A percentile compares a stretch with the other conserved stretches of the same genome.
phyloP scores from a whole-genome alignment of 2,329 filamentous ascomycete species.

The Botryotinia convoluta region DNA sequence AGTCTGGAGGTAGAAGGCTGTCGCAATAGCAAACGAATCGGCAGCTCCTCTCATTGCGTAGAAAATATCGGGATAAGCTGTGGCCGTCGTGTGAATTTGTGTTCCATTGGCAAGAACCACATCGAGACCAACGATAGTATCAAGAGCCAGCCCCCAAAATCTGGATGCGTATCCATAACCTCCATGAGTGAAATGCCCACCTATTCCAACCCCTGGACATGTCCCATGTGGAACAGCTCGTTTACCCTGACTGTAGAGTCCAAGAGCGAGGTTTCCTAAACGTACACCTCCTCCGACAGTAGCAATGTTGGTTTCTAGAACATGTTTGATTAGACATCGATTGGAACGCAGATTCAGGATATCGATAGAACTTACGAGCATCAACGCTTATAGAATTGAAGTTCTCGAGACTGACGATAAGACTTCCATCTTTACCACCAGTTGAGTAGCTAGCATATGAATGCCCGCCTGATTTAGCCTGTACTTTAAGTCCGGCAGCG shows the following conservation, averaged over 20 bases:
- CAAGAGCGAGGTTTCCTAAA: conserved; percentile 45
- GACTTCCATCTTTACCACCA: conserved; percentile 50
- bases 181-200: conserved; percentile 48
- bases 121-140: conserved; percentile 48
- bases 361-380: conserved; percentile 21
- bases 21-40: conserved; percentile 40
- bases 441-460: conserved; percentile 48
- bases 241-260: conserved; percentile 39
- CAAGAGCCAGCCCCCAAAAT: conserved; percentile 51
- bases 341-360: neutral
- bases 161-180: conserved; percentile 46
- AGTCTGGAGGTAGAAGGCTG: conserved; percentile 37
- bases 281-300: conserved; percentile 43
- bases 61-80: conserved; percentile 35
- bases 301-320: conserved; percentile 25
- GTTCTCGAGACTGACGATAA: conserved; percentile 54
- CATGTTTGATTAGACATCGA: neutral
- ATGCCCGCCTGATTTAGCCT: conserved; percentile 54
- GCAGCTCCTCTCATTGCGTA: conserved; percentile 40
- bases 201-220: conserved; percentile 47
- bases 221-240: conserved; percentile 46
- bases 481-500: conserved; percentile 46
- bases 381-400: conserved; percentile 54
- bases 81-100: conserved; percentile 31
- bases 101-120: conserved; percentile 44